Conservation (phyloP, 192 early-diverging fungal species). For the Borealophlyctis nickersoniae region DNA sequence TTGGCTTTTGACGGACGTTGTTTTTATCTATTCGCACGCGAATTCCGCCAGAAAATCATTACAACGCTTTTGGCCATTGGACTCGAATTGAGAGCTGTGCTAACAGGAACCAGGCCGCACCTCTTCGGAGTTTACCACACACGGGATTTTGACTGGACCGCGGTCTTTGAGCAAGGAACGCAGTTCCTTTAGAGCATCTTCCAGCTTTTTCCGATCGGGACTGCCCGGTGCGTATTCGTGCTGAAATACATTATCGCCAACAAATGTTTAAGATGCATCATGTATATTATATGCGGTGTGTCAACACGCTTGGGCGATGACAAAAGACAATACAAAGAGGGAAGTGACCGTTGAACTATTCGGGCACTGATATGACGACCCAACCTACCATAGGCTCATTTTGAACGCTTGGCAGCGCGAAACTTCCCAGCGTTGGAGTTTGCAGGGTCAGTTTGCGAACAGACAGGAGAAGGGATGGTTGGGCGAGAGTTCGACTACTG, state of each 20-base stretch:
- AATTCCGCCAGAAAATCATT: too few relatives aligned
- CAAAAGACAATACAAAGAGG: background rate
- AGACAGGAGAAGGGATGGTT: too few relatives aligned
- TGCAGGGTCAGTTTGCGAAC: too few relatives aligned
- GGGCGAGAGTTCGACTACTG: too few relatives aligned
- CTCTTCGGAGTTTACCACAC: conserved; percentile 84
- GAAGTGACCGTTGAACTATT: too few relatives aligned
- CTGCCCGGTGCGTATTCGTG: conserved; percentile 72
- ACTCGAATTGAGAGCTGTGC: background rate
- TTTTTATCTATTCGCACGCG: too few relatives aligned
- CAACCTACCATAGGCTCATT: conserved; percentile 81
- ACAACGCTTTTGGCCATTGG: background rate
- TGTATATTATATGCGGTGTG: too few relatives aligned
- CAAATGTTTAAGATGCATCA: too few relatives aligned
- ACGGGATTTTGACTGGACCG: conserved; percentile 73
- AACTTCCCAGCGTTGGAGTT: conserved; percentile 68
- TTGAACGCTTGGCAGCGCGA: conserved; percentile 74
- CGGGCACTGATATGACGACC: background rate
- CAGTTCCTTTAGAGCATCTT: conserved; percentile 76
- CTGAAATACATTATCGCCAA: too few relatives aligned
- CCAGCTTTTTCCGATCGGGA: conserved; percentile 67
- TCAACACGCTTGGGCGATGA: background rate
- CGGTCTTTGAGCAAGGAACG: conserved; percentile 38
- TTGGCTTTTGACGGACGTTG: conserved; percentile 60
- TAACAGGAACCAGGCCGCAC: conserved; percentile 30